Conservation (phyloP, 2,329 filamentous ascomycete species). For the Sphaerulina musiva region DNA sequence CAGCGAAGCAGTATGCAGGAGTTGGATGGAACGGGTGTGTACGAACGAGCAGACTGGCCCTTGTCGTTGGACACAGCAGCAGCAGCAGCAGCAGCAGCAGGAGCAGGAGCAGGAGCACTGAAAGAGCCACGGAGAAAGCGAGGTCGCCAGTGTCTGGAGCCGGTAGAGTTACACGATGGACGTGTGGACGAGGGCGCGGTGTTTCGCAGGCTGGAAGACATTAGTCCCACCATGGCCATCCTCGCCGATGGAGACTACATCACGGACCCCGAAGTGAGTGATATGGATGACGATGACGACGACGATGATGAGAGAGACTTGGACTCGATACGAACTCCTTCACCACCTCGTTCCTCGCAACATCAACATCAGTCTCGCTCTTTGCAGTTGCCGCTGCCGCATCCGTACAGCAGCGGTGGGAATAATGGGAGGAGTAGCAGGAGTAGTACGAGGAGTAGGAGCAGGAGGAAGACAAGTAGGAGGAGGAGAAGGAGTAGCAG, state of each 20-base stretch:
- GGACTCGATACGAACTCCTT: constrained; percentile 1
- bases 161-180: constrained; percentile 18
- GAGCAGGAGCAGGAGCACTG: not conserved
- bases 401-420: constrained; percentile 1
- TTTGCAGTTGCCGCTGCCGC: not conserved
- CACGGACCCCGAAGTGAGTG: constrained; percentile 22
- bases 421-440: not conserved
- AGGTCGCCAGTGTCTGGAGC: constrained; percentile 1
- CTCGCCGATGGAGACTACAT: constrained; percentile 10
- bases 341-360: constrained; percentile 3
- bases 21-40: constrained; percentile 28
- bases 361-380: not conserved
- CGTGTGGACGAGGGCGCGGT: constrained; percentile 20
- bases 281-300: constrained; percentile 21
- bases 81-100: not conserved
- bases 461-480: too few relatives aligned
- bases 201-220: constrained; percentile 20
- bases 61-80: constrained; percentile 13
- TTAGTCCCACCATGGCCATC: constrained; percentile 16
- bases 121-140: not conserved
- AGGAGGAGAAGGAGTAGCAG: not conserved
- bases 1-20: constrained; percentile 26
- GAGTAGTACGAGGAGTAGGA: not conserved
- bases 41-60: constrained; percentile 29
- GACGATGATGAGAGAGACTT: not conserved